Conservation (phyloP, 2,329 filamentous ascomycete species). For the Calonectria multiphialidica region DNA sequence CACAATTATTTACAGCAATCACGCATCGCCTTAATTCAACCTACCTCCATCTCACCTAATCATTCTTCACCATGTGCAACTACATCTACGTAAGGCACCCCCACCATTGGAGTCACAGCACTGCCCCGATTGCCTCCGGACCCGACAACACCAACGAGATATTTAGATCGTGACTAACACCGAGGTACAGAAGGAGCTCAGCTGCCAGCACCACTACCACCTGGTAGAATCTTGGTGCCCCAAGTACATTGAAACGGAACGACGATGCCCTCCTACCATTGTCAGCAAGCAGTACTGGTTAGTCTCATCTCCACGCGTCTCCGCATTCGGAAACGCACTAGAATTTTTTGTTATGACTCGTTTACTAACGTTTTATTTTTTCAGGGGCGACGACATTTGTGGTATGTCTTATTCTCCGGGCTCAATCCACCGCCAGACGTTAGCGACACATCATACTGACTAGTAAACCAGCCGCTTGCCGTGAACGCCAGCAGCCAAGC, state of each 20-base stretch:
- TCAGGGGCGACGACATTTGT: conserved; percentile 59
- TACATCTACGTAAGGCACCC: conserved; percentile 59
- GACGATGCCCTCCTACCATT: conserved; percentile 56
- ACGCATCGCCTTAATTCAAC: conserved; percentile 6
- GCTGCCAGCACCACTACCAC: conserved; percentile 65
- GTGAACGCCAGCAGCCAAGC: conserved; percentile 54
- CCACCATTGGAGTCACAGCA: conserved; percentile 3
- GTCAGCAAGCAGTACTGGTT: conserved; percentile 61
- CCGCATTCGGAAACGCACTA: conserved; percentile 6
- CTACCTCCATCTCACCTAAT: conserved; percentile 8
- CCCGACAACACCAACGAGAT: background rate
- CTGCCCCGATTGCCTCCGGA: background rate
- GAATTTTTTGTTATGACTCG: conserved; percentile 15
- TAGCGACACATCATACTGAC: conserved; percentile 36
- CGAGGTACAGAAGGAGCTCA: conserved; percentile 59
- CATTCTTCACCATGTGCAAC: conserved; percentile 58
- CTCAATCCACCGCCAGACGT: conserved; percentile 24
- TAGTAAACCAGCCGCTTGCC: conserved; percentile 49
- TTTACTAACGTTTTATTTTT: conserved; percentile 38
- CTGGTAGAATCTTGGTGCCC: conserved; percentile 60
- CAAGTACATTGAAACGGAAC: conserved; percentile 59
- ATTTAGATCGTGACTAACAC: conserved; percentile 29
- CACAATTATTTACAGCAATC: background rate
- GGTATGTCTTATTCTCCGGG: conserved; percentile 49
- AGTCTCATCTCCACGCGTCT: conserved; percentile 34